Evolutionary conservation across 345 rosid species (phyloP), one percentile per base, ranked within the genome.

Genomic region (Aegle marmelos): DNA sequence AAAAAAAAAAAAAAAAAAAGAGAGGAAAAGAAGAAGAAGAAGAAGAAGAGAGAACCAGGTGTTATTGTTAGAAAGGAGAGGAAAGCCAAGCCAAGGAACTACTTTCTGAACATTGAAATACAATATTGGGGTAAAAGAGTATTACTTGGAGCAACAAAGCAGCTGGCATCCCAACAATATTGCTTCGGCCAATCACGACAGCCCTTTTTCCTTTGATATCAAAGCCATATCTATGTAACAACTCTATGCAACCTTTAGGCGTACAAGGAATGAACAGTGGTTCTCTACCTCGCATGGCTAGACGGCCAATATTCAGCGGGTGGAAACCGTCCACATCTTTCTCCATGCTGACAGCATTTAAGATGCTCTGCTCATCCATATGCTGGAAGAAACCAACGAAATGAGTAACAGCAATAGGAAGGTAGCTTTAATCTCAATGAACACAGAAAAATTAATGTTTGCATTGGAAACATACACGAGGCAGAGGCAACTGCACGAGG

Each of bases 131-230:
- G 72, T 27, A 72, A 73, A 59, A 71, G 28, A 19, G 31, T 28
- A 70, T 80, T 88, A 91, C 98, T 79, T 90, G 98, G 33, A 92
- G 90, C 78, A 95, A 82, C 53, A 95, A 63, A 77, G 98, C 97
- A 86, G 93, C 94, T 22, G 98, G 97, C 97, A 93, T 90, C 69
- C 98, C 98, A 30, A 95, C 98, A 59, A 95, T 93, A 85, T 95
- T 95, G 86, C 98, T 95, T 77, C 98, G 87, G 60, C 98, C 98
- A 56, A 91, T 88, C 66, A 95, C 94, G 56, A 89, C 98, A 4
- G 98, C 98, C 68, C 85, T 88, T 85, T 93, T 91, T 31, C 98
- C 98, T 86, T 93, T 92, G 79, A 95, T 90, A 30, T 79, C 85
- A 71, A 95, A 70, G 60, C 88, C 89, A 83, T 88, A 90, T 73